These are phyloP conservation scores for Corymbia citriodora DNA, from an alignment of 441 rosid species.

Conservation along the genomic window DNA sequence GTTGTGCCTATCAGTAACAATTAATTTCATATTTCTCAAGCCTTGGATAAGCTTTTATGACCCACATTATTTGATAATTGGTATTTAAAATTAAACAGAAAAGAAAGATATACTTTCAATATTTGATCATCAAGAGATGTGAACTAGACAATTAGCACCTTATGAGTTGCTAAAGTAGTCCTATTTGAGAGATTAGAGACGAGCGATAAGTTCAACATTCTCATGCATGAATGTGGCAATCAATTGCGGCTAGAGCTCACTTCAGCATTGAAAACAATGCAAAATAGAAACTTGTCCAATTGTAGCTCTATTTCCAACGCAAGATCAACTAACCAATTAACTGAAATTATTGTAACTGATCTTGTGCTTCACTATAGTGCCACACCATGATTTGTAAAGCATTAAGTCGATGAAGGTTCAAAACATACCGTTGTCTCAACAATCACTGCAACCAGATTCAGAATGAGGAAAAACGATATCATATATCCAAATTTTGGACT, in stretches of 20 bases:
- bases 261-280: background rate
- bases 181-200: background rate
- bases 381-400: background rate
- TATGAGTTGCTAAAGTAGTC: background rate
- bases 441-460: conserved; percentile 82
- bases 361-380: background rate
- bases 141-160: background rate
- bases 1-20: background rate
- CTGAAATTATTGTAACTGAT: background rate
- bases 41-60: background rate
- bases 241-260: background rate
- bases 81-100: background rate
- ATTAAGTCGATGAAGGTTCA: background rate
- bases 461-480: conserved; percentile 66
- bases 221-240: background rate
- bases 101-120: background rate
- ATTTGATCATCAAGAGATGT: background rate
- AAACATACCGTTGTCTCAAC: conserved; percentile 89
- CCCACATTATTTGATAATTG: background rate
- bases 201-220: background rate
- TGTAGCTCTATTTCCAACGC: background rate
- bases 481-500: conserved; percentile 72
- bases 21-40: background rate
- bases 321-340: background rate
- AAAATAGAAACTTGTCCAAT: background rate